A percentile compares a stretch with the other conserved stretches of the same genome.
phyloP scores from a whole-genome alignment of 2,329 filamentous ascomycete genomes.

The Magnaporthales sp. region DNA sequence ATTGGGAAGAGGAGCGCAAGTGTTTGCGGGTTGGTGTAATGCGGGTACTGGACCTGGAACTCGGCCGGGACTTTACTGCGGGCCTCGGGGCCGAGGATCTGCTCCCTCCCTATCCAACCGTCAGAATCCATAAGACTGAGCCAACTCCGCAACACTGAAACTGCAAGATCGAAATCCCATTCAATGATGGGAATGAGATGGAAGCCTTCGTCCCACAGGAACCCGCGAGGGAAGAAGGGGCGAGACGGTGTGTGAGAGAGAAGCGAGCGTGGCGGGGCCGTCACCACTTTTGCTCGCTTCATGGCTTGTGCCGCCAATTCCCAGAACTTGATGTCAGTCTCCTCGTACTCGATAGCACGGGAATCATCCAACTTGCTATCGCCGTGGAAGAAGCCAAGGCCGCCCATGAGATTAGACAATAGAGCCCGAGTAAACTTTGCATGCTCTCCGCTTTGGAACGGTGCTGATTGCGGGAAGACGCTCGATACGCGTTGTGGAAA shows the following conservation, averaged over 20 bases:
- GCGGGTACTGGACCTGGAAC: constrained; percentile 86
- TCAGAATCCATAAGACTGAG: constrained; percentile 89
- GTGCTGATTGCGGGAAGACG: constrained; percentile 58
- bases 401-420: constrained; percentile 82
- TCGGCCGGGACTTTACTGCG: constrained; percentile 82
- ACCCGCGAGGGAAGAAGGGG: constrained; percentile 86
- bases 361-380: constrained; percentile 78
- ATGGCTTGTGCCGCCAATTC: constrained; percentile 73
- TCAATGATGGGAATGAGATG: constrained; percentile 82
- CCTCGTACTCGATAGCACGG: constrained; percentile 76
- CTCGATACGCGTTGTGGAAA: neutral
- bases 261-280: constrained; percentile 72
- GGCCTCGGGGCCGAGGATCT: constrained; percentile 80
- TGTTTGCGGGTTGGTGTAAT: constrained; percentile 89
- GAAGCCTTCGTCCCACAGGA: constrained; percentile 93
- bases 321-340: constrained; percentile 87
- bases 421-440: constrained; percentile 70
- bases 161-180: constrained; percentile 77
- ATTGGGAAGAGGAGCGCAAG: constrained; percentile 76
- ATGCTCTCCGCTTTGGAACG: constrained; percentile 66
- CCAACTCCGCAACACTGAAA: constrained; percentile 84
- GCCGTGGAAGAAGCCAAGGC: constrained; percentile 86
- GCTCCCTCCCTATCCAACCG: constrained; percentile 89
- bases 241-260: constrained; percentile 82
- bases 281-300: constrained; percentile 50